Evolutionary conservation across 345 rosid species (phyloP).

Genomic region (Pseudoturritis turrita): DNA sequence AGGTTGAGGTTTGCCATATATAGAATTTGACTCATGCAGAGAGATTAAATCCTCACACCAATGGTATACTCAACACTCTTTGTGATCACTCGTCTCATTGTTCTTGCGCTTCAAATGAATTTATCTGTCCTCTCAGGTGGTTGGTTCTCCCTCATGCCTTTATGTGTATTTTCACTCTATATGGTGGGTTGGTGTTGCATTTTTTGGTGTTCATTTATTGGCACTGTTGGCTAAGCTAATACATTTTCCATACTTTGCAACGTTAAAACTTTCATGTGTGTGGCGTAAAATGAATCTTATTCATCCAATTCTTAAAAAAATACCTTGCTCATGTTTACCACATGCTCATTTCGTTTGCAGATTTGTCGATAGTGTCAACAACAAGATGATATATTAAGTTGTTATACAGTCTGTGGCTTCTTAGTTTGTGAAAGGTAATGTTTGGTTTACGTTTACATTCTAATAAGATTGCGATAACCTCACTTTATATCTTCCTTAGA

Average conservation of each 20-base stretch:
- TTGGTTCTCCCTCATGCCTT: not conserved
- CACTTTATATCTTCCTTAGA: not conserved
- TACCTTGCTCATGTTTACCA: not conserved
- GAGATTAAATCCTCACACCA: conserved; percentile 87
- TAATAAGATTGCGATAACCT: not conserved
- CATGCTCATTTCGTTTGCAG: conserved; percentile 34
- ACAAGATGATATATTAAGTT: conserved; percentile 68
- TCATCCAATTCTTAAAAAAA: not conserved
- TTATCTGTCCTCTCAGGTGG: conserved; percentile 79
- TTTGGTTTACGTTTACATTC: not conserved
- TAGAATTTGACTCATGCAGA: conserved; percentile 37
- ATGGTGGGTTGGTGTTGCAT: not conserved
- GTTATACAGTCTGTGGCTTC: conserved; percentile 90
- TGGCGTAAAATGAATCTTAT: not conserved
- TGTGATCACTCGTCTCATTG: conserved; percentile 98
- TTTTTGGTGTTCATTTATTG: not conserved
- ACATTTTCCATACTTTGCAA: not conserved
- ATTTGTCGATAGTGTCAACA: conserved; percentile 87
- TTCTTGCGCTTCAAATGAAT: conserved; percentile 91
- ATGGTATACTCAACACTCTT: conserved; percentile 73
- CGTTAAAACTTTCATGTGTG: not conserved
- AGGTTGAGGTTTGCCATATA: conserved; percentile 85
- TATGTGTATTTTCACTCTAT: not conserved
- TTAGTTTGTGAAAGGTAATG: conserved; percentile 91
- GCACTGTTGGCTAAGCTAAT: not conserved